Evolutionary conservation across 768 basidiomycete species (phyloP).

Genomic region (Mycena filopes): DNA sequence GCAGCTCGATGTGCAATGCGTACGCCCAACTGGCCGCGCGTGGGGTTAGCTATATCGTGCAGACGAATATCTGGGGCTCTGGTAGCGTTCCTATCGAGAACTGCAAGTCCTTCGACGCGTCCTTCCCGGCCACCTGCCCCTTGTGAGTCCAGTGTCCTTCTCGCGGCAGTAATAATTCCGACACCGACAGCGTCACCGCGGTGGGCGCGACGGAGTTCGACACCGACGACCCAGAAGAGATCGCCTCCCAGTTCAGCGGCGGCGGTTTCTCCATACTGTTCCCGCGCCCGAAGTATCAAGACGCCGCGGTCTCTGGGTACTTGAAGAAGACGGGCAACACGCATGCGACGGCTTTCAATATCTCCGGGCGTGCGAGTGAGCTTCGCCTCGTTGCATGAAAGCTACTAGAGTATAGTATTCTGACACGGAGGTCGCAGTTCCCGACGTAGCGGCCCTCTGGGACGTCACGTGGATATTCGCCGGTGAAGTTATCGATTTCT

Average conservation of each 20-base stretch:
- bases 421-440: too few species aligned
- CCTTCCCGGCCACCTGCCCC: too few species aligned
- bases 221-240: neutral
- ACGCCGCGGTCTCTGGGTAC: neutral
- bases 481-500: neutral
- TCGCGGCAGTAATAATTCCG: too few species aligned
- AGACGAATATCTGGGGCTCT: too few species aligned
- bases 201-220: conserved; percentile 11
- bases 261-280: neutral
- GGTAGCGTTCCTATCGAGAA: too few species aligned
- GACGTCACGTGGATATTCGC: neutral
- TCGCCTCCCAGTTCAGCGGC: neutral
- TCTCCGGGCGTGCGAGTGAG: conserved; percentile 7
- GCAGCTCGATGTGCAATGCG: too few species aligned
- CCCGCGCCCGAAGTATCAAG: conserved; percentile 4
- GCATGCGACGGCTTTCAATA: neutral
- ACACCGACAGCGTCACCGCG: conserved; percentile 12
- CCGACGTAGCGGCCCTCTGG: neutral
- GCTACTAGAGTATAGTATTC: too few species aligned
- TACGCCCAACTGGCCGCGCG: too few species aligned
- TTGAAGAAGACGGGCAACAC: neutral
- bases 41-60: too few species aligned
- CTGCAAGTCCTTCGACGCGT: too few species aligned
- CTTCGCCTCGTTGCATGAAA: too few species aligned
- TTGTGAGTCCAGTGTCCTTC: too few species aligned